Evolutionary conservation across 495 filamentous ascomycete genomes (phyloP).

Genomic region (Aspergillus steynii): DNA sequence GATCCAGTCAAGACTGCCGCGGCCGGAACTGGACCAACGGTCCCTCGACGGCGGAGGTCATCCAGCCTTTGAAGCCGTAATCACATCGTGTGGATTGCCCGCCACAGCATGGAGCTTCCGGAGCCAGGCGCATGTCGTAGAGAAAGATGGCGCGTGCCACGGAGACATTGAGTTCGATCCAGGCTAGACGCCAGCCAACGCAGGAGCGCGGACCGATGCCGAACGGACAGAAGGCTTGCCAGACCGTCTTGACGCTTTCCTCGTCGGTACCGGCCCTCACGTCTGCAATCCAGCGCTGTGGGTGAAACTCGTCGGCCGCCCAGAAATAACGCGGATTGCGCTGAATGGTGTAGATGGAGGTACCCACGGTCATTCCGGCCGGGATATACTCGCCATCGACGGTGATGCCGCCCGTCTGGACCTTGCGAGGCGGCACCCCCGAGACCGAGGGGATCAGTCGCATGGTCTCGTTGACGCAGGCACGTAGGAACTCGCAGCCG

Average conservation of each 20-base stretch:
- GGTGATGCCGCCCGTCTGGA: constrained; percentile 58
- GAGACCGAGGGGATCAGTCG: constrained; percentile 68
- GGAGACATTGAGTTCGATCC: constrained; percentile 44
- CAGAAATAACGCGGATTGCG: constrained; percentile 56
- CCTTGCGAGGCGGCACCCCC: constrained; percentile 60
- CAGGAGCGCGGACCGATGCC: constrained; percentile 57
- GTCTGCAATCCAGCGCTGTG: constrained; percentile 58
- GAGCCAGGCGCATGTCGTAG: constrained; percentile 25
- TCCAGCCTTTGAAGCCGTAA: no score
- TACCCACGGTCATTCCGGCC: constrained; percentile 54
- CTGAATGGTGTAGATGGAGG: constrained; percentile 57
- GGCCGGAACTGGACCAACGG: no score
- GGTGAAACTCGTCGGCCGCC: constrained; percentile 50
- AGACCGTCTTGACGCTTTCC: constrained; percentile 12
- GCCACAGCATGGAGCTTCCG: constrained; percentile 13
- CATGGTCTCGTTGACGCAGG: constrained; percentile 71
- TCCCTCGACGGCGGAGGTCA: no score
- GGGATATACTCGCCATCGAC: constrained; percentile 59
- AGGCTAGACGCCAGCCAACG: constrained; percentile 59
- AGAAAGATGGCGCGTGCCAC: constrained; percentile 16
- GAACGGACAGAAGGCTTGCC: constrained; percentile 56
- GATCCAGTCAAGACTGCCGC: no score
- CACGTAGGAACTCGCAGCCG: constrained; percentile 28
- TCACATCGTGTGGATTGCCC: no score
- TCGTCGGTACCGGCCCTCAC: constrained; percentile 5